phyloP scores from a whole-genome alignment of 495 filamentous ascomycete genomes.

The Sabuloglossum arenarium region DNA sequence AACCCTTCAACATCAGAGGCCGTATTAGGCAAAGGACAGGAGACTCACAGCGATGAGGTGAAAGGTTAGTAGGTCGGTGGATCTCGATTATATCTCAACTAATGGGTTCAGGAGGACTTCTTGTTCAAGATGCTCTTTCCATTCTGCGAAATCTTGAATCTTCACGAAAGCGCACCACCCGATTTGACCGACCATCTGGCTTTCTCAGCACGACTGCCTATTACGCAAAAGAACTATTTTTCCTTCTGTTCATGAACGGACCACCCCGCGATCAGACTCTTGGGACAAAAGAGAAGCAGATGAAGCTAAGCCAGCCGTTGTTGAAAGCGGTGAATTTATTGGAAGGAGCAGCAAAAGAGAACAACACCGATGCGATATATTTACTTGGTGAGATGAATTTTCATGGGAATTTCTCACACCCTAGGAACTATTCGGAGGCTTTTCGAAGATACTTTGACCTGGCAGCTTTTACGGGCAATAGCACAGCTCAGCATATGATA shows the following conservation, averaged over 20 bases:
- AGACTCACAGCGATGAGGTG: background rate
- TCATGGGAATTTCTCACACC: constrained; percentile 83
- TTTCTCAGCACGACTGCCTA: constrained; percentile 14
- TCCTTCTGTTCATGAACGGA: constrained; percentile 23
- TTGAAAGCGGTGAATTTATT: constrained; percentile 36
- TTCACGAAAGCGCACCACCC: constrained; percentile 4
- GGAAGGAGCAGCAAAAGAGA: constrained; percentile 48
- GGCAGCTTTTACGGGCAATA: constrained; percentile 61
- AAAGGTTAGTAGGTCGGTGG: background rate
- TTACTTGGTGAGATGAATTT: constrained; percentile 90
- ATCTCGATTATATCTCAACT: background rate
- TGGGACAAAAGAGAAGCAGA: constrained; percentile 5
- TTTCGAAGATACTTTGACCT: constrained; percentile 66
- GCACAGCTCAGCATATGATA: constrained; percentile 82
- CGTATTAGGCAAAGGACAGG: background rate
- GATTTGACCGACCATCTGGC: constrained; percentile 1
- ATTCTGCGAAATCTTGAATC: constrained; percentile 13
- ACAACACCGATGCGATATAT: constrained; percentile 76
- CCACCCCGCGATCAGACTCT: constrained; percentile 13
- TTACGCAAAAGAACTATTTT: constrained; percentile 23
- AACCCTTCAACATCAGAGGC: background rate
- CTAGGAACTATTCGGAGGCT: constrained; percentile 60
- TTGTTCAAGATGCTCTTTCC: constrained; percentile 12
- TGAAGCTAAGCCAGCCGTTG: constrained; percentile 2
- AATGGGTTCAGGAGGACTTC: constrained; percentile 3